Percentiles rank a stretch among this genome's conserved stretches.
Conservation (phyloP, 2,329 filamentous ascomycete species). For the Claviceps sp. region DNA sequence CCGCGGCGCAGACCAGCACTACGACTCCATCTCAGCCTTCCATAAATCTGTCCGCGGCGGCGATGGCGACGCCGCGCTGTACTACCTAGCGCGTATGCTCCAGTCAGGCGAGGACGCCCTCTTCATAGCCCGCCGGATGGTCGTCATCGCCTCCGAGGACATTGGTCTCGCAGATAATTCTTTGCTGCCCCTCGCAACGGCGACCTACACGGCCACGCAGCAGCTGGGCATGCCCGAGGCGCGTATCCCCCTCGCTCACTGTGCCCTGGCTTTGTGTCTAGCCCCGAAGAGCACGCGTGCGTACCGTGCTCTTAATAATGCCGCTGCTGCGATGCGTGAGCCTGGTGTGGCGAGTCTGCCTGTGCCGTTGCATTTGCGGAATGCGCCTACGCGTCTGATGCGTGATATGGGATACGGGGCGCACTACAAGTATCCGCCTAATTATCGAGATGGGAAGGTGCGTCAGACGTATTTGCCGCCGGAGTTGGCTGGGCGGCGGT, state of each 20-base stretch:
- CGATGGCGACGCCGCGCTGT: constrained; percentile 76
- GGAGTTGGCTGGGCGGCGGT: constrained; percentile 52
- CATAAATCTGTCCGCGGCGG: constrained; percentile 89
- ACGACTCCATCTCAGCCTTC: constrained; percentile 93
- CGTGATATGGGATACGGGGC: constrained; percentile 81
- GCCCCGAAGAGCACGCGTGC: constrained; percentile 78
- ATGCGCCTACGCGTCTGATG: constrained; percentile 87
- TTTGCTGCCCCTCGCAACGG: constrained; percentile 71
- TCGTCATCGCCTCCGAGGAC: constrained; percentile 91
- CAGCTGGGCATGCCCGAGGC: constrained; percentile 94
- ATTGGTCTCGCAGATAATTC: constrained; percentile 80
- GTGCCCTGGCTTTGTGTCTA: constrained; percentile 63
- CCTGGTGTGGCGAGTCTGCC: constrained; percentile 71
- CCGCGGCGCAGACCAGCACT: constrained; percentile 88
- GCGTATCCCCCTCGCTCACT: constrained; percentile 81
- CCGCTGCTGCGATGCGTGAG: constrained; percentile 64
- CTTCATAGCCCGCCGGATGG: constrained; percentile 82
- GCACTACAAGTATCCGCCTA: constrained; percentile 94
- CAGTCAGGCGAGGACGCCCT: constrained; percentile 88
- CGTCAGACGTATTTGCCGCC: constrained; percentile 85
- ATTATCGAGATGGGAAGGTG: constrained; percentile 71
- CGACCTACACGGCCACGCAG: constrained; percentile 75
- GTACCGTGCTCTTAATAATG: constrained; percentile 72
- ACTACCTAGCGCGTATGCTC: constrained; percentile 93
- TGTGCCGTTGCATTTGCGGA: constrained; percentile 76